Evolutionary conservation across 768 basidiomycete genomes (phyloP), one percentile per base, ranked within the genome.

Genomic region (Trametes cinnabarina): DNA sequence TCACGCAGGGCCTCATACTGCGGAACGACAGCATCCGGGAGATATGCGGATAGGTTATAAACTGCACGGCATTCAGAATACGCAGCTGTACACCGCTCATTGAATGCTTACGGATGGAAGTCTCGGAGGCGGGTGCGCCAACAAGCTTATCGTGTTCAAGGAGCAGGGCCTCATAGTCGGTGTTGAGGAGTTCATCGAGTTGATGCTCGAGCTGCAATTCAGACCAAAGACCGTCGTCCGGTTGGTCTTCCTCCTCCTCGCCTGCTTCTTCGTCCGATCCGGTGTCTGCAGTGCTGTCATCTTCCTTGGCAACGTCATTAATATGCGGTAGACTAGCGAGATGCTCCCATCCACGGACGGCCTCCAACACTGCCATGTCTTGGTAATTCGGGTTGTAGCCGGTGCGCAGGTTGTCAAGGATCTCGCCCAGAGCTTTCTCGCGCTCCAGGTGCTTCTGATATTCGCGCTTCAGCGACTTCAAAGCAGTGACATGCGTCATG

Each of bases 331-430:
- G 72, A 1, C 81, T 81, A 12, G 87, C 85, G 8, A 86, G 78
- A 41, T 80, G 85, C 69, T 94, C 91, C 87, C 92, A 98, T 14
- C 94, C 95, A 46, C 94, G 86, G 15, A 98, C 94, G 17, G 96
- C 95, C 64, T 96, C 95, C 26, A 97, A 82, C 47, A 98, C 96
- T 2, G 94, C 94, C 96, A 99, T 98, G 69, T 99, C 96, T 70
- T 98, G 95, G 73, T 98, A 98, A 71, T 99, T 99, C 15, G 96
- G 96, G 71, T 99, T 99, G 75, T 97, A 98, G 4, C 88, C 87
- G 10, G 83, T 82, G 20, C 92, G 82, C 11, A 99, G 82, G 26
- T 86, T 77, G 57, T 86, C 82, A 6, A 99, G 81, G 49, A 99
- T 91, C n/a, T 86, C 82, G 22, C 87, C 88, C 2, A 99, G 82